A percentile compares a stretch with the other conserved stretches of the same genome.
Conservation (phyloP, 2,329 filamentous ascomycete genomes). For the Fulvia fulva region DNA sequence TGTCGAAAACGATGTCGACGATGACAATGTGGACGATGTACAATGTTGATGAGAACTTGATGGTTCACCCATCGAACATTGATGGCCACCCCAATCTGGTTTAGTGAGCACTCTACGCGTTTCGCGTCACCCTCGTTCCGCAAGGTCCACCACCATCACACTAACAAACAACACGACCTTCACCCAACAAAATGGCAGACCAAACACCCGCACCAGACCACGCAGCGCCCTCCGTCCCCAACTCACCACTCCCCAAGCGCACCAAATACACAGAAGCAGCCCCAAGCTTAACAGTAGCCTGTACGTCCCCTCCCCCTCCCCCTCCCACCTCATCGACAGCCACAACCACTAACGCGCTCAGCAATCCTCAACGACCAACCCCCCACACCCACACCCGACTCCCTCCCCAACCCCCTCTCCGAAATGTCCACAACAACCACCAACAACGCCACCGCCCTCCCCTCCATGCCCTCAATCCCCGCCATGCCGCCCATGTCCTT, state of each 20-base stretch:
- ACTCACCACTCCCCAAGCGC: slow-evolving; percentile 75
- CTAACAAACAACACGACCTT: not conserved
- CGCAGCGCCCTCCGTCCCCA: slow-evolving; percentile 57
- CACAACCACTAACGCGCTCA: slow-evolving; percentile 13
- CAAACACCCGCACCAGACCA: slow-evolving; percentile 35
- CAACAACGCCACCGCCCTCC: slow-evolving; percentile 1
- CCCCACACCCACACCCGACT: slow-evolving; percentile 33
- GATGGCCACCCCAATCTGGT: not conserved
- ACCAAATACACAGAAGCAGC: slow-evolving; percentile 59
- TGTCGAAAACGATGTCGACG: not conserved
- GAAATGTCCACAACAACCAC: slow-evolving; percentile 21
- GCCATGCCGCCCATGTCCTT: slow-evolving; percentile 30
- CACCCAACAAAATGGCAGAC: slow-evolving; percentile 27
- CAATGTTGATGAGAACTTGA: not conserved
- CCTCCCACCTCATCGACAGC: not conserved
- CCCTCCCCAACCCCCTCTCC: slow-evolving; percentile 23
- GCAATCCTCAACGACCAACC: slow-evolving; percentile 36
- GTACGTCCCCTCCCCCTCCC: slow-evolving; percentile 20
- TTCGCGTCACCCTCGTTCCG: not conserved
- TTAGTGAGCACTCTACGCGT: not conserved
- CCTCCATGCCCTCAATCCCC: slow-evolving; percentile 13
- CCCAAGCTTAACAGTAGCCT: slow-evolving; percentile 34
- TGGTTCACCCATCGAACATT: not conserved
- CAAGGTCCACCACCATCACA: not conserved
- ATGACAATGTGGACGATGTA: not conserved